Evolutionary conservation across 306 rosid species (phyloP).

Genomic region (Gleditsia sinensis): DNA sequence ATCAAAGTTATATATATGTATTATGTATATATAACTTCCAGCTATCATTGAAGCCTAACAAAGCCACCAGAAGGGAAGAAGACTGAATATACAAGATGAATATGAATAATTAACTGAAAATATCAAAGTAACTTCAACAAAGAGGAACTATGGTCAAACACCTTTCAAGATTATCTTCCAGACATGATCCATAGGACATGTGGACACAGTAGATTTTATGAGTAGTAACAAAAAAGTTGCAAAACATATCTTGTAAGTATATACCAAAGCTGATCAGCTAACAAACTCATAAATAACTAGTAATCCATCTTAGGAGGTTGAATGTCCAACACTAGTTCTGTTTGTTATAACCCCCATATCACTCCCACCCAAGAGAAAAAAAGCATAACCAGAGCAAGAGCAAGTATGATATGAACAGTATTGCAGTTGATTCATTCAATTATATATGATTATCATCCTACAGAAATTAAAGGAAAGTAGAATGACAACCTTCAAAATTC

Average conservation of each 20-base stretch:
- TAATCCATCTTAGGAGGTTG: not conserved
- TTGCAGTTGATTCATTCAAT: too few relatives aligned
- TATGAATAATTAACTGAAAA: not conserved
- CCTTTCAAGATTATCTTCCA: not conserved
- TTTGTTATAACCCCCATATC: not conserved
- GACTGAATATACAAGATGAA: not conserved
- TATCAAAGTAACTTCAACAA: not conserved
- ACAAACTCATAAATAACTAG: too few relatives aligned
- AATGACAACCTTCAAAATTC: slow-evolving; percentile 76
- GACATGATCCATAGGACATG: not conserved
- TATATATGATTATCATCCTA: too few relatives aligned
- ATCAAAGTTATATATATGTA: too few relatives aligned
- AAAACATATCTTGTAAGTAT: too few relatives aligned
- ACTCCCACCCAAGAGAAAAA: not conserved
- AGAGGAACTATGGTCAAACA: not conserved
- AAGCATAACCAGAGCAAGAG: too few relatives aligned
- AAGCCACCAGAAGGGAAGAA: not conserved
- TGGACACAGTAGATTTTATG: too few relatives aligned
- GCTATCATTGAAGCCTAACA: not conserved
- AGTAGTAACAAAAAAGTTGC: too few relatives aligned
- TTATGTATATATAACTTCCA: too few relatives aligned
- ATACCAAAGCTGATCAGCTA: too few relatives aligned
- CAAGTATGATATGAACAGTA: too few relatives aligned
- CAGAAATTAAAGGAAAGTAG: not conserved
- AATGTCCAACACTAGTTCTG: slow-evolving; percentile 1